Evolutionary conservation across 2,329 filamentous ascomycete species (phyloP).

Genomic region (Mollisiaceae sp.): DNA sequence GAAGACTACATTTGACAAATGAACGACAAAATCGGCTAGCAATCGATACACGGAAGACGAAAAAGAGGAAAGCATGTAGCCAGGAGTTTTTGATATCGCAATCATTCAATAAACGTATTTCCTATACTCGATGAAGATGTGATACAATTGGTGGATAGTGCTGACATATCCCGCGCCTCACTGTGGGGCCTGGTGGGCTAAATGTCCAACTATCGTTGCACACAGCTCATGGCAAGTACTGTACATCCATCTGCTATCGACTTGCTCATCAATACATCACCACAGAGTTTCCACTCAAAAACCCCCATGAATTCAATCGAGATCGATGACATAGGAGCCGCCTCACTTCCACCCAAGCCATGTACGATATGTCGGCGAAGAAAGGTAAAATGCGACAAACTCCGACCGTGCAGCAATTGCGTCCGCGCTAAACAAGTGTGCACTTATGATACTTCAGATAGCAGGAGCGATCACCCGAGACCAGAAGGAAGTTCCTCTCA

Average conservation of each 20-base stretch:
- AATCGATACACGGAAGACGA: not conserved
- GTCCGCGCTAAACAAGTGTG: conserved; percentile 66
- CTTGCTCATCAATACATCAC: not conserved
- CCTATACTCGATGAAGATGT: not conserved
- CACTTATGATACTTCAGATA: conserved; percentile 49
- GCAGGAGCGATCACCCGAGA: conserved; percentile 3
- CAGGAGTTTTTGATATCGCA: not conserved
- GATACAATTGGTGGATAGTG: not conserved
- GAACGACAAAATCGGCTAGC: not conserved
- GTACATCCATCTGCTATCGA: not conserved
- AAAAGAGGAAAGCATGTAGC: not conserved
- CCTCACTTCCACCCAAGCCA: conserved; percentile 16
- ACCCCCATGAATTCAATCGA: conserved; percentile 16
- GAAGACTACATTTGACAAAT: not conserved
- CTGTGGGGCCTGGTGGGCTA: not conserved
- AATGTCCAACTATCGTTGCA: not conserved
- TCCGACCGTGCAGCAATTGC: conserved; percentile 73
- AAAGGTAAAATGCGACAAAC: conserved; percentile 76
- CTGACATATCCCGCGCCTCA: not conserved
- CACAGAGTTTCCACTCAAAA: not conserved
- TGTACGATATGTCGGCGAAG: conserved; percentile 42
- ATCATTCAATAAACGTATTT: not conserved
- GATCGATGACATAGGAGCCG: not conserved
- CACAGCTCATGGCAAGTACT: not conserved
- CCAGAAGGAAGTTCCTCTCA: conserved; percentile 3